Conservation (phyloP, 179 eudicot species). For the Beta corolliflora region DNA sequence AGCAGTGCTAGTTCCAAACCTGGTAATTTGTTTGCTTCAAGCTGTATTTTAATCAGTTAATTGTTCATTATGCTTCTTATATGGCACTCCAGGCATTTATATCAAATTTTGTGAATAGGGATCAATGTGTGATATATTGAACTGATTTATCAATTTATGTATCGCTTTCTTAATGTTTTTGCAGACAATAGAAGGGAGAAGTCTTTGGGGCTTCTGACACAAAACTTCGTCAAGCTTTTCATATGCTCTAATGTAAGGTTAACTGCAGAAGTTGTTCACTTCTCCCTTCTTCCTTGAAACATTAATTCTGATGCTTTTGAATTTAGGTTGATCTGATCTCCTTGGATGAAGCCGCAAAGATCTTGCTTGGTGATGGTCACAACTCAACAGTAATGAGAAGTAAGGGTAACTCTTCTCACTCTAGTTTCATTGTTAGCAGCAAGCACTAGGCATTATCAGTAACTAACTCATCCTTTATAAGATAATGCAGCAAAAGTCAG, state of each 20-base stretch:
- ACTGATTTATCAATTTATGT: not conserved
- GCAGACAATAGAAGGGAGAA: constrained; percentile 88
- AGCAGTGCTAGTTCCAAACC: constrained; percentile 42
- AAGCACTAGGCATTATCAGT: constrained; percentile 9
- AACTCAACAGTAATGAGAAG: constrained; percentile 67
- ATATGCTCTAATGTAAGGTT: constrained; percentile 70
- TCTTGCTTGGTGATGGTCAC: constrained; percentile 77
- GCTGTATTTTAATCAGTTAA: not conserved
- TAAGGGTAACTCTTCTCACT: constrained; percentile 35
- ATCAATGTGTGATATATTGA: not conserved
- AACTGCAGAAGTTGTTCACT: not conserved
- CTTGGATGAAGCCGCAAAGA: constrained; percentile 88
- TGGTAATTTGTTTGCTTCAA: constrained; percentile 41
- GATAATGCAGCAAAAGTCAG: constrained; percentile 92
- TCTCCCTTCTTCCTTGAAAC: not conserved
- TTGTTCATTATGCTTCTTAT: not conserved
- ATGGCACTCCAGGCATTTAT: not conserved
- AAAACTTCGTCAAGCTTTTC: constrained; percentile 91
- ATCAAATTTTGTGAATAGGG: not conserved
- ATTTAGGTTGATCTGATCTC: constrained; percentile 70
- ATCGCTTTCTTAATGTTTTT: constrained; percentile 13
- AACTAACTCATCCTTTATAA: constrained; percentile 40
- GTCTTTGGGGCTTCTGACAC: constrained; percentile 87
- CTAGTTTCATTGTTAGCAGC: not conserved
- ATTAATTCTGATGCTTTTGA: not conserved